Evolutionary conservation across 169 alveolate genomes (phyloP).

Genomic region (Eimeria praecox): DNA sequence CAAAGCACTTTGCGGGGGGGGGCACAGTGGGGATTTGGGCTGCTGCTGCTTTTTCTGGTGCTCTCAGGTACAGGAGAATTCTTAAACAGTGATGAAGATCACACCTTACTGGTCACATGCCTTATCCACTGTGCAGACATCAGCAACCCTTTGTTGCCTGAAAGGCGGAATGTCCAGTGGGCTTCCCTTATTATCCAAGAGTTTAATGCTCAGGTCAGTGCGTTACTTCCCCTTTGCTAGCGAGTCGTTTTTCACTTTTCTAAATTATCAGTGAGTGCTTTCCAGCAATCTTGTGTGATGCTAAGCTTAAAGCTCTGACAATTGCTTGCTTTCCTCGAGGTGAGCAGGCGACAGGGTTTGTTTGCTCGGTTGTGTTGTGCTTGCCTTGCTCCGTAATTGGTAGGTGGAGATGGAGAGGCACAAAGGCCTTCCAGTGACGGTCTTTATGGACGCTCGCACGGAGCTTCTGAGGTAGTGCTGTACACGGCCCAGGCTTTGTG

Average conservation of each 20-base stretch:
- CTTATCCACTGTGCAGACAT: constrained; percentile 84
- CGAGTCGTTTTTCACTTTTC: neutral
- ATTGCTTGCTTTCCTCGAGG: neutral
- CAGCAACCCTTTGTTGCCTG: constrained; percentile 79
- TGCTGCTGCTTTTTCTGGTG: neutral
- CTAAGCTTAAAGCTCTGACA: neutral
- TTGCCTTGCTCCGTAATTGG: neutral
- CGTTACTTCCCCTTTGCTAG: neutral
- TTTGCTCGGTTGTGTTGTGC: no score
- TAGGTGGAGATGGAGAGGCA: constrained; percentile 82
- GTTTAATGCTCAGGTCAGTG: constrained; percentile 80
- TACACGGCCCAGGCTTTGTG: neutral
- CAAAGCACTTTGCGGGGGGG: neutral
- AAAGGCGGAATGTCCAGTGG: constrained; percentile 81
- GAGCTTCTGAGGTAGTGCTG: constrained; percentile 74
- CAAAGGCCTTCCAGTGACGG: constrained; percentile 79
- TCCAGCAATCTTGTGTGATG: neutral
- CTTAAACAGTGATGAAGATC: constrained; percentile 79
- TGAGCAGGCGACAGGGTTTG: neutral
- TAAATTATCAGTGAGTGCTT: neutral
- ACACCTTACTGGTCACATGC: constrained; percentile 56
- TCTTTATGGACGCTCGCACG: constrained; percentile 83
- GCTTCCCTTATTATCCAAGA: constrained; percentile 82
- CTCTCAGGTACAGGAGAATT: constrained; percentile 34
- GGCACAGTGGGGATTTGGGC: neutral